Base-by-base conservation (phyloP, 768 basidiomycete species). In the Boletus eberwhitei region DNA sequence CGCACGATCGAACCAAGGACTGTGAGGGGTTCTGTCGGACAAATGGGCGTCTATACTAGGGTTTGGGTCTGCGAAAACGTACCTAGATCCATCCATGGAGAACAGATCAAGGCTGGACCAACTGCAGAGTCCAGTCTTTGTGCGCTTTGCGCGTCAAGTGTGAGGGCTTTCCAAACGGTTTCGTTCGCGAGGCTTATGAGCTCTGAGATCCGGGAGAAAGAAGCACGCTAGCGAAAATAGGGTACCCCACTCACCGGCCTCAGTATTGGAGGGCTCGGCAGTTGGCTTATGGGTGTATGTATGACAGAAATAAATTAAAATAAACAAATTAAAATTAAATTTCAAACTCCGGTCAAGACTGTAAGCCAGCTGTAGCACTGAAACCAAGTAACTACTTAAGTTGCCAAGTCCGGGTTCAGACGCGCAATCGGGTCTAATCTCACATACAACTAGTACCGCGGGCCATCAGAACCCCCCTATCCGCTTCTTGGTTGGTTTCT, bases 51-150 rank as follows among this genome's bases (percentile, higher is more conserved):
- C 45, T 50, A 38, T 17, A 26, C 13, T 32, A 57, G 55, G 16
- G 26, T 32, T 39, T 43, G 29, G n/a, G 34, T 21, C n/a, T 8
- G 55, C 35, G 26, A 45, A 38, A 22, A 47, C 57, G 34, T 67
- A 80, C 86, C 80, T 81, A 76, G 80, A 82, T 80, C 83, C 86
- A 87, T 87, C 86, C 88, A 90, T 89, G 81, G 79, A 81, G 81
- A 77, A 73, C 52, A 43, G 44, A 74, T 79, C 75, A 75, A 52
- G 52, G 55, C 77, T 73, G 77, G 77, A 81, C 83, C 76, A 79
- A 78, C 76, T 78, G 75, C 74, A 73, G 48, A 79, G 81, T 82
- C 85, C 86, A 84, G 83, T 81, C 80, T 80, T 26, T 84, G 85
- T 84, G 83, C 82, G 67, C 67, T 67, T 55, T 73, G 84, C 85